Evolutionary conservation across 306 rosid genomes (phyloP).

Genomic region (Rosa chinensis): DNA sequence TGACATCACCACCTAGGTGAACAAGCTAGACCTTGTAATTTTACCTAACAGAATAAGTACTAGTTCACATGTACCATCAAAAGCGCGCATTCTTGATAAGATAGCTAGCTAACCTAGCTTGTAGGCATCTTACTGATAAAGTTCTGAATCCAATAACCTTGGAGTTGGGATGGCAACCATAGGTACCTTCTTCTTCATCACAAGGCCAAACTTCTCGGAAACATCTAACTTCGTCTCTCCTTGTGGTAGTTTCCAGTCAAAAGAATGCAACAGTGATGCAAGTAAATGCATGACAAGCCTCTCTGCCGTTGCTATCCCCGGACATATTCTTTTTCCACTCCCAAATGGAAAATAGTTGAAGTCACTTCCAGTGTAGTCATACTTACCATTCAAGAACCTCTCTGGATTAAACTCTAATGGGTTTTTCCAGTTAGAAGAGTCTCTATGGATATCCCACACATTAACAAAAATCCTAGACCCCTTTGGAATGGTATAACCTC

Average conservation of each 20-base stretch:
- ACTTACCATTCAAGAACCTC: constrained; percentile 47
- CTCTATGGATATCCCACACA: constrained; percentile 70
- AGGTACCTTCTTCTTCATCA: constrained; percentile 52
- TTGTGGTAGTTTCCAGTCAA: constrained; percentile 53
- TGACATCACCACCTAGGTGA: too few relatives aligned
- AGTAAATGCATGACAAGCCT: constrained; percentile 47
- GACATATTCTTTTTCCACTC: constrained; percentile 70
- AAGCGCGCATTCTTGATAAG: too few relatives aligned
- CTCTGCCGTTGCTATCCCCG: constrained; percentile 76
- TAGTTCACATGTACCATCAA: too few relatives aligned
- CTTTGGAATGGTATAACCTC: constrained; percentile 61
- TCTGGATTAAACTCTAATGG: constrained; percentile 57
- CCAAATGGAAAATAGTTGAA: constrained; percentile 67
- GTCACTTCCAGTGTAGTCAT: constrained; percentile 60
- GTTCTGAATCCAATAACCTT: constrained; percentile 35
- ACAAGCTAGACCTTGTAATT: too few relatives aligned
- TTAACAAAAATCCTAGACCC: constrained; percentile 60
- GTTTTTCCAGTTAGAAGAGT: constrained; percentile 43
- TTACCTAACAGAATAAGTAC: too few relatives aligned
- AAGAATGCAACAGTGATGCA: constrained; percentile 63
- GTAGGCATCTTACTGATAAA: constrained; percentile 23
- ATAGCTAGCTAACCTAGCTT: too few relatives aligned
- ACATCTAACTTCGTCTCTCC: constrained; percentile 40
- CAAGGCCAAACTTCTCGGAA: constrained; percentile 55
- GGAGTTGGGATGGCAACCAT: constrained; percentile 55